Base-by-base conservation (phyloP, 164 flowering plant genomes). In the Taxillus chinensis region DNA sequence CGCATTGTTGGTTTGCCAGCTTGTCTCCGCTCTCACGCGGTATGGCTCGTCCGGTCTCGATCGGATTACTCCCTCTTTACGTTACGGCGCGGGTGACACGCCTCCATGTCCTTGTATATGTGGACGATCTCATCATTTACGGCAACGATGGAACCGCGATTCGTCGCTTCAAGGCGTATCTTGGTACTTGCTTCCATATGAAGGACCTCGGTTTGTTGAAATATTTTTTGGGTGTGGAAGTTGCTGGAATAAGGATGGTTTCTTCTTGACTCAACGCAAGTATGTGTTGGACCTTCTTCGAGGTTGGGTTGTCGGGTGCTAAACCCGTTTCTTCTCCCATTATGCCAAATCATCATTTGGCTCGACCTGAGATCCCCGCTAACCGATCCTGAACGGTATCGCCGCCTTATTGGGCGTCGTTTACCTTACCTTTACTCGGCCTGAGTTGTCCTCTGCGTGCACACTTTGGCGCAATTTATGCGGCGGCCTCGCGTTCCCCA, bases 391-490 rank as follows among this genome's bases (percentile, higher is more conserved):
- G 27, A 27, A 27, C 27, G 27, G 27, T 27, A 27, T 27, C 27
- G 27, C 27, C 27, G 27, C 27, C 27, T 27, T 27, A 2, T 27
- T 27, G 27, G 27, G 27, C 27, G 27, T 27, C 27, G 2, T 27
- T 27, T 27, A 27, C 27, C 27, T 27, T 27, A 27, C 27, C 27
- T 49, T 49, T 14, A 49, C 52, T 49, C 52, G 52, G 10, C 52
- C 52, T 9, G 52, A 49, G 14, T 49, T 49, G 52, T 49, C 52
- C 10, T 49, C 52, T 9, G 52, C 52, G 52, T 49, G 14, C 52
- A 49, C 52, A 49, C 52, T 14, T 49, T 49, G 52, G 52, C 52
- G 14, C 52, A 49, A 14, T 49, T 49, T 49, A 49, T 49, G 52
- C 52, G 2, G 14, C 10, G 1, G 14, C 52, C 14, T 10, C 52